Evolutionary conservation across 257 asterid genomes (phyloP).

Genomic region (Fraxinus quadrangulata): DNA sequence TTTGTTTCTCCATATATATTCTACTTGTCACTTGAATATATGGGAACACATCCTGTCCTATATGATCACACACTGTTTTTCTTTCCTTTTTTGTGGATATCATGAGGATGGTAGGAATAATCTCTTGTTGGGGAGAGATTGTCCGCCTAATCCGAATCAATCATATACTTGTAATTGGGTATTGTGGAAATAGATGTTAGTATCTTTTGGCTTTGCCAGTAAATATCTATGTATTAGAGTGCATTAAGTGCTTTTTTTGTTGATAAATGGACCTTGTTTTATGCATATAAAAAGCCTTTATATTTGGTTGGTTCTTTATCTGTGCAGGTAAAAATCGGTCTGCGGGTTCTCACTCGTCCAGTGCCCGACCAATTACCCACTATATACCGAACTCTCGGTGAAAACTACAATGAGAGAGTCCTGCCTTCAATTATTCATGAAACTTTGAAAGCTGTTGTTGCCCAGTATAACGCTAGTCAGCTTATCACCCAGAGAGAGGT

Average conservation of each 20-base stretch:
- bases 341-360: slow-evolving; percentile 89
- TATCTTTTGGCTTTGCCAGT: neutral
- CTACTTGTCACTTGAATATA: neutral
- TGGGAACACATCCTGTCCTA: neutral
- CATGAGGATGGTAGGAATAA: neutral
- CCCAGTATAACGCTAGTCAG: slow-evolving; percentile 94
- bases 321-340: slow-evolving; percentile 83
- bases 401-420: slow-evolving; percentile 84
- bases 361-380: slow-evolving; percentile 81
- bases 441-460: slow-evolving; percentile 90
- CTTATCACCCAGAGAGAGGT: slow-evolving; percentile 97
- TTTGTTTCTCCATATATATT: neutral
- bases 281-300: neutral
- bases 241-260: neutral
- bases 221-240: neutral
- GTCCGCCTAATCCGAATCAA: neutral
- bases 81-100: neutral
- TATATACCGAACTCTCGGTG: slow-evolving; percentile 77
- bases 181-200: neutral
- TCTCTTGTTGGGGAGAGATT: neutral
- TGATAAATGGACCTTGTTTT: neutral
- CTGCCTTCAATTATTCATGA: slow-evolving; percentile 88
- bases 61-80: neutral
- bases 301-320: slow-evolving; percentile 22
- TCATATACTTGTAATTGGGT: neutral